Evolutionary conservation across 306 rosid species (phyloP).

Genomic region (Quercus mongolica): DNA sequence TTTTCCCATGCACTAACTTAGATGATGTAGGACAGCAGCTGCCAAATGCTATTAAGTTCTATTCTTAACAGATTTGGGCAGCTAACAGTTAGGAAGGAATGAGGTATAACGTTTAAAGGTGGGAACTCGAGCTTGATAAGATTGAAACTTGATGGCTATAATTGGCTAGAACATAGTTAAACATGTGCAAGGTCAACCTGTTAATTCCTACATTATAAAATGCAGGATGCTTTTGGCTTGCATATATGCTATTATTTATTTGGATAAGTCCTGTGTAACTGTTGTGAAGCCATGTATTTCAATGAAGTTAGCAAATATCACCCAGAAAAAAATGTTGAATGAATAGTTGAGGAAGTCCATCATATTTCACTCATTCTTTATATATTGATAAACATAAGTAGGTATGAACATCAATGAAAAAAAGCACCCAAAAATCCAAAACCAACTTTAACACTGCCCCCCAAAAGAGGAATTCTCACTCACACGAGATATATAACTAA

Average conservation of each 20-base stretch:
- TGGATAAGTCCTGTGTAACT: background rate
- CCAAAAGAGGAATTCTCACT: background rate
- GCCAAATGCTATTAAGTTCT: too few relatives aligned
- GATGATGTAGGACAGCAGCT: too few relatives aligned
- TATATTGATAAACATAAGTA: background rate
- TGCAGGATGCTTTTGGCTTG: background rate
- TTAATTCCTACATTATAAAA: background rate
- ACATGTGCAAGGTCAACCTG: background rate
- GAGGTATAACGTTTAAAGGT: too few relatives aligned
- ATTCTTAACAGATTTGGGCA: too few relatives aligned
- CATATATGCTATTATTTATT: background rate
- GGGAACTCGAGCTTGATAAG: background rate
- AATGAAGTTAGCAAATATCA: background rate
- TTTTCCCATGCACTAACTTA: background rate
- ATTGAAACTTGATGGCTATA: background rate
- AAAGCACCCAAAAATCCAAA: background rate
- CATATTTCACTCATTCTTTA: background rate
- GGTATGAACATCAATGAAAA: background rate
- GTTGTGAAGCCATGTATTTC: background rate
- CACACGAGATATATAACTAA: slow-evolving; percentile 1
- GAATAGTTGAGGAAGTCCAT: background rate
- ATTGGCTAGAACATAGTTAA: background rate
- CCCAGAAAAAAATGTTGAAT: background rate
- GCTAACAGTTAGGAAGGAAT: too few relatives aligned
- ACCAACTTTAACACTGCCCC: background rate